Evolutionary conservation across 768 basidiomycete genomes (phyloP), one percentile per base, ranked within the genome.

Genomic region (Chlorophyllum brunneum): DNA sequence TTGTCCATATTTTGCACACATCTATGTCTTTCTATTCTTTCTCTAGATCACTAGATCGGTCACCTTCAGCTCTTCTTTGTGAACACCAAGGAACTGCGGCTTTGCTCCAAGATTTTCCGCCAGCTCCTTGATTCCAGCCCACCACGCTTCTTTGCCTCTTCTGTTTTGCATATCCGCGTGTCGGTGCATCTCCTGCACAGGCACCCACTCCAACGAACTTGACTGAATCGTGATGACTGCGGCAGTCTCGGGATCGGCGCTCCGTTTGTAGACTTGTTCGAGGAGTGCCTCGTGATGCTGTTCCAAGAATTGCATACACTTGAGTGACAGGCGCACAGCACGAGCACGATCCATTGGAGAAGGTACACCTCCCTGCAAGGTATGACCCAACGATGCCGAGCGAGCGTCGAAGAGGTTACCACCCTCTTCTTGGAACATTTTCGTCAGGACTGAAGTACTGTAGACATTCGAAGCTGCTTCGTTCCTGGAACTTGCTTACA

Each of bases 341-440:
- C 92, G 88, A 0, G 88, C 84, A 45, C 95, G 90, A 71, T 98
- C 97, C 60, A 91, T 78, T 0, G 97, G 97, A 0, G 95, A 97
- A 4, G 97, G 97, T 15, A 92, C 84, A 2, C 94, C 94, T 6
- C 97, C 97, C 63, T 99, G 97, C 2, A 99, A 73, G 4, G 95
- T 98, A 71, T 99, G 97, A 13, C 97, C 97, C 16, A 99, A 82
- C 1, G 92, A 88, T n/a, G 95, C 97, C 16, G 85, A 89, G 42
- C 97, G 87, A 16, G 97, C 84, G 70, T 99, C 97, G 64, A 98
- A 99, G 20, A 98, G 75, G 4, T 76, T 57, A 22, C 85, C 85
- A n/a, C 97, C 97, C 69, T 98, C 95, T 65, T 97, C 95, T 62
- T 88, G 86, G 69, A 98, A 71, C 77, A 99, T 97, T 67, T 90